A percentile compares a stretch with the other conserved stretches of the same genome.
Evolutionary conservation across 371 early-diverging fungal genomes (phyloP).

Genomic region (Neoconidiobolus thromboides): DNA sequence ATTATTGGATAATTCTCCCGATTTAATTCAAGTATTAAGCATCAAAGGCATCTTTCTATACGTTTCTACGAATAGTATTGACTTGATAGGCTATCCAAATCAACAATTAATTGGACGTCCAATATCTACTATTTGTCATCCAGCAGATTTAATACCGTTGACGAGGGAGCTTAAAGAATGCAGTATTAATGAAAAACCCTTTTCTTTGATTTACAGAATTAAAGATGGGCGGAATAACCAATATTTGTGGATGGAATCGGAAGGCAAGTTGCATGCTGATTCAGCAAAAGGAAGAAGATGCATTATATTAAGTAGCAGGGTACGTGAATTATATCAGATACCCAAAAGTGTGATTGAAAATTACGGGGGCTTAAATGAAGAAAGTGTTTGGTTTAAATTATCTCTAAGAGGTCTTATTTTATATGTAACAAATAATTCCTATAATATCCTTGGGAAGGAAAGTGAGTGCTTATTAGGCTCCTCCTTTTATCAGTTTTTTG

Average conservation of each 20-base stretch:
- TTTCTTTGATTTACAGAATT: constrained; percentile 34
- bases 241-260: constrained; percentile 40
- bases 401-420: constrained; percentile 35
- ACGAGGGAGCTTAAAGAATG: constrained; percentile 36
- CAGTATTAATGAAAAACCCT: background rate
- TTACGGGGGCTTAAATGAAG: constrained; percentile 7
- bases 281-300: constrained; percentile 37
- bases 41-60: constrained; percentile 41
- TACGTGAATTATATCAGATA: constrained; percentile 10
- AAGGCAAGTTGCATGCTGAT: constrained; percentile 30
- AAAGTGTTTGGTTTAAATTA: constrained; percentile 36
- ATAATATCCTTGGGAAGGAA: constrained; percentile 19
- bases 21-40: constrained; percentile 38
- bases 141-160: constrained; percentile 34
- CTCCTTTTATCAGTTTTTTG: constrained; percentile 29
- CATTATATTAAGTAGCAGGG: constrained; percentile 35
- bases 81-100: constrained; percentile 26
- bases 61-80: constrained; percentile 21
- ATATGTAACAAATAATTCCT: constrained; percentile 19
- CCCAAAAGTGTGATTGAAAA: constrained; percentile 10
- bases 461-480: constrained; percentile 25
- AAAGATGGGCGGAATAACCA: constrained; percentile 22
- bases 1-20: constrained; percentile 21
- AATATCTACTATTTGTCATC: constrained; percentile 34
- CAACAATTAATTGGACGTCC: constrained; percentile 32